These are phyloP conservation scores for Acidomyces sp. DNA, from an alignment of 495 filamentous ascomycete species.

Conservation along the genomic window DNA sequence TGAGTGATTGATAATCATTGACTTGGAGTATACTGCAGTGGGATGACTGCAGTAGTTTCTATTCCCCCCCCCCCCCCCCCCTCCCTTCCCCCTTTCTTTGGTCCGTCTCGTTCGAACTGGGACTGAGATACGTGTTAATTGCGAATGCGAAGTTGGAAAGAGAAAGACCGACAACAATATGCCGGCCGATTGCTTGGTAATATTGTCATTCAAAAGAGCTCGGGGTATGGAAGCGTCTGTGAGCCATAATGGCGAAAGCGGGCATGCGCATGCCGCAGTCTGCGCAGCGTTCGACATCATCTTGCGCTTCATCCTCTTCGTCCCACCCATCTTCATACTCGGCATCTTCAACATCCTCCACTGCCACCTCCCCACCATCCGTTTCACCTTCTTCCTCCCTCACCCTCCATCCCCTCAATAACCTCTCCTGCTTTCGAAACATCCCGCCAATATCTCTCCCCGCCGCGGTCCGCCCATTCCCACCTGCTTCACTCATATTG, in stretches of 20 bases:
- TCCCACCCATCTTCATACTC: slow-evolving; percentile 32
- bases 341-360: slow-evolving; percentile 20
- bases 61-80: too few species aligned
- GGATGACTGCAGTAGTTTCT: too few species aligned
- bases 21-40: too few species aligned
- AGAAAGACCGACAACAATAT: not conserved
- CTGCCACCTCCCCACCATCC: slow-evolving; percentile 4
- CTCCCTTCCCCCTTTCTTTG: too few species aligned
- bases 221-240: slow-evolving; percentile 53
- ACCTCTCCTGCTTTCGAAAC: slow-evolving; percentile 45
- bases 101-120: too few species aligned
- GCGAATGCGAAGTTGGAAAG: not conserved
- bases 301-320: slow-evolving; percentile 28
- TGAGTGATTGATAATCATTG: too few species aligned
- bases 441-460: slow-evolving; percentile 31
- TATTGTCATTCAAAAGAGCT: not conserved
- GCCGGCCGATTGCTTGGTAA: not conserved
- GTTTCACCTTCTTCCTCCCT: slow-evolving; percentile 28
- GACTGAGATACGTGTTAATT: not conserved
- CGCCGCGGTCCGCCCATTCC: slow-evolving; percentile 24
- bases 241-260: slow-evolving; percentile 57
- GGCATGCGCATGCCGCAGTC: slow-evolving; percentile 55
- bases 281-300: slow-evolving; percentile 32
- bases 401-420: slow-evolving; percentile 49
- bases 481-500: slow-evolving; percentile 59